A percentile compares a stretch with the other conserved stretches of the same genome.
Evolutionary conservation across 495 filamentous ascomycete genomes (phyloP).

Genomic region (Parachaetomium inaequale): DNA sequence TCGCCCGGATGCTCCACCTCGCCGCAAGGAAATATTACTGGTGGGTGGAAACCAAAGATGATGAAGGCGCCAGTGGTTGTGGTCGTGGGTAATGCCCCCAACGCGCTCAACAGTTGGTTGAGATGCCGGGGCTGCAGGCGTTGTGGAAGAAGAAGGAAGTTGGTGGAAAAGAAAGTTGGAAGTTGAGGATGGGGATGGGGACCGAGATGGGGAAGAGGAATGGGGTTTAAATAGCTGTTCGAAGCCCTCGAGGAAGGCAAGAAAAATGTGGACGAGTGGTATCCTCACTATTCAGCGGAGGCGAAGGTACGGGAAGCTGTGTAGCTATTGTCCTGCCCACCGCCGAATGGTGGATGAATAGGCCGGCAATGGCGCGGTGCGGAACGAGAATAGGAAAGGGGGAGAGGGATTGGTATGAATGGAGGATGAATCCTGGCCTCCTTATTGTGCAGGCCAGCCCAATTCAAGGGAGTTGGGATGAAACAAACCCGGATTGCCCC

Average conservation of each 20-base stretch:
- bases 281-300: conserved; percentile 6
- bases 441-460: background rate
- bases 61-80: conserved; percentile 3
- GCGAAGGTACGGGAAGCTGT: background rate
- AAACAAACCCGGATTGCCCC: background rate
- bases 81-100: background rate
- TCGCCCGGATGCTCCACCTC: conserved; percentile 2
- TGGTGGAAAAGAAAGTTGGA: background rate
- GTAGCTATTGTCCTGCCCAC: conserved; percentile 8
- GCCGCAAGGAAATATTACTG: conserved; percentile 4
- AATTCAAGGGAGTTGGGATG: background rate
- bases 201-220: background rate
- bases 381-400: background rate
- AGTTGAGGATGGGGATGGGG: background rate
- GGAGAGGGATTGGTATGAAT: background rate
- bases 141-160: background rate
- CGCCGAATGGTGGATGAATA: conserved; percentile 2
- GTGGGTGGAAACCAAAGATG: background rate
- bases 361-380: background rate
- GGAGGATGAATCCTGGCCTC: background rate
- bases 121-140: background rate
- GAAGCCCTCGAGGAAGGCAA: background rate
- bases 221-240: background rate
- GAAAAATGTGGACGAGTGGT: background rate
- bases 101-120: background rate